These are phyloP conservation scores for Kluyveromyces starmeri DNA, from an alignment of 805 yeast genomes.

Conservation along the genomic window DNA sequence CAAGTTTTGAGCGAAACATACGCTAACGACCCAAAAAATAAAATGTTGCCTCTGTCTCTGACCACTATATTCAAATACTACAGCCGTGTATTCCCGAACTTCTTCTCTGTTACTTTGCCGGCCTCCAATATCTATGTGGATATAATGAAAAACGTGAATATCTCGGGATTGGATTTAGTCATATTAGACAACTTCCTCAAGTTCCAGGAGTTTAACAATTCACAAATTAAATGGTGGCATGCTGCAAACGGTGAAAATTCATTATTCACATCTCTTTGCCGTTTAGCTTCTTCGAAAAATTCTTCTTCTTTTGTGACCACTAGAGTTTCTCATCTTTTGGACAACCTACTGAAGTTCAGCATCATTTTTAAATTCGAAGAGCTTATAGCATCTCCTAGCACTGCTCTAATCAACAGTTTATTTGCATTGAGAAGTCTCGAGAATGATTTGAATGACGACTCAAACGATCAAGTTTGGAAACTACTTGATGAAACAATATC, in stretches of 20 bases:
- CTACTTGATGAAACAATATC: conserved; percentile 69
- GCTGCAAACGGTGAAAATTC: conserved; percentile 40
- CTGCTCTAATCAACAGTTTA: conserved; percentile 45
- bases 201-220: conserved; percentile 43
- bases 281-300: conserved; percentile 37
- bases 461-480: conserved; percentile 40
- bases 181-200: conserved; percentile 53
- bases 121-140: conserved; percentile 31
- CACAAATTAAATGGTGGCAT: conserved; percentile 77
- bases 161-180: conserved; percentile 47
- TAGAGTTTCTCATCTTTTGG: conserved; percentile 43
- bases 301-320: conserved; percentile 24
- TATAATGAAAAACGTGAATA: conserved; percentile 25
- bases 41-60: conserved; percentile 40
- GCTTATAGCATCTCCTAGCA: conserved; percentile 44
- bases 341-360: conserved; percentile 41
- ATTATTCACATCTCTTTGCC: conserved; percentile 57
- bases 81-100: conserved; percentile 31
- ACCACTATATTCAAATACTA: conserved; percentile 37
- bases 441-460: conserved; percentile 7
- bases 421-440: conserved; percentile 14
- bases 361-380: conserved; percentile 42
- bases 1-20: conserved; percentile 36
- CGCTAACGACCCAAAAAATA: conserved; percentile 31
- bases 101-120: conserved; percentile 24